phyloP scores from a whole-genome alignment of 306 rosid genomes.

The Trichosanthes truncata region DNA sequence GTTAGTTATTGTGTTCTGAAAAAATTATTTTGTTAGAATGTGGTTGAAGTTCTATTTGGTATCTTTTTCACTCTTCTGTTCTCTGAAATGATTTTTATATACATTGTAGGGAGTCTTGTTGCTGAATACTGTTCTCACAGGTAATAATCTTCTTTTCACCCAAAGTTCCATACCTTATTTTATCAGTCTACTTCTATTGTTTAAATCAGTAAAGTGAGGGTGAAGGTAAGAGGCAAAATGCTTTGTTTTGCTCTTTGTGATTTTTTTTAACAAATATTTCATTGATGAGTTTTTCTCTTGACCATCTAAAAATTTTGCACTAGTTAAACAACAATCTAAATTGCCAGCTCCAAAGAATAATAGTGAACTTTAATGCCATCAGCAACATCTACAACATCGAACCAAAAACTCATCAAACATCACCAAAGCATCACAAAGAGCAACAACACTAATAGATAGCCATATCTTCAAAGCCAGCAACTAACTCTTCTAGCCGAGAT shows the following conservation, averaged over 20 bases:
- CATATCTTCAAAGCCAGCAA: background rate
- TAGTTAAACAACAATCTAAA: background rate
- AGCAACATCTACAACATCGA: background rate
- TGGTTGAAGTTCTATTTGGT: background rate
- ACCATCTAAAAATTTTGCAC: background rate
- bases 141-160: conserved; percentile 24
- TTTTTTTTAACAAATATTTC: background rate
- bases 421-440: background rate
- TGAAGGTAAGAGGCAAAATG: background rate
- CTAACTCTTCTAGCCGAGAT: background rate
- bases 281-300: background rate
- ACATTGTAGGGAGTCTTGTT: conserved; percentile 77
- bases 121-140: conserved; percentile 93
- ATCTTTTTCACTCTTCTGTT: background rate
- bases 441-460: background rate
- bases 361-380: background rate
- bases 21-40: background rate
- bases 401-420: background rate
- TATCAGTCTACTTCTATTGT: background rate
- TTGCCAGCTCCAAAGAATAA: background rate
- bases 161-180: background rate
- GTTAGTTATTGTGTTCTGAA: background rate
- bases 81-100: conserved; percentile 16
- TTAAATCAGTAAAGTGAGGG: background rate
- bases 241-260: background rate